phyloP scores from a whole-genome alignment of 306 rosid genomes.

The Cotoneaster glaucophyllus region DNA sequence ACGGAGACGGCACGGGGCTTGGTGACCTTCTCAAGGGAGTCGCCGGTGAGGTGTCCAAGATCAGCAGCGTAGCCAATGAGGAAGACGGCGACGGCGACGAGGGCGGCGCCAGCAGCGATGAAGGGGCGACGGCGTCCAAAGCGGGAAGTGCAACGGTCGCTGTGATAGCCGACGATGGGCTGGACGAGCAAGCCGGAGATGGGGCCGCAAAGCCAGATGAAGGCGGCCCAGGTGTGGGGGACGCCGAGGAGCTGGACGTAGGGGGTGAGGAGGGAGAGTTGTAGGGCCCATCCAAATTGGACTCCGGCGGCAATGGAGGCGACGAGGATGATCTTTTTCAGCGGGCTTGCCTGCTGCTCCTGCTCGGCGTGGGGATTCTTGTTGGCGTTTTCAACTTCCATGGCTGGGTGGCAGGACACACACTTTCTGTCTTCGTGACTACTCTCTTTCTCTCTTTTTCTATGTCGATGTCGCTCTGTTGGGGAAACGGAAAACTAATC shows the following conservation, averaged over 20 bases:
- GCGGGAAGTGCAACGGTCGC: slow-evolving; percentile 74
- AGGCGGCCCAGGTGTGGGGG: slow-evolving; percentile 62
- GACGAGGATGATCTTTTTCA: slow-evolving; percentile 42
- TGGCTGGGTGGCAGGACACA: background rate
- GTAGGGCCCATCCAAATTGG: slow-evolving; percentile 90
- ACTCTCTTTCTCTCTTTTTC: background rate
- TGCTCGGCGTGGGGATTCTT: background rate
- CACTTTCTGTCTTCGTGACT: background rate
- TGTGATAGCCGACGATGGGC: slow-evolving; percentile 74
- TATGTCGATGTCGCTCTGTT: background rate
- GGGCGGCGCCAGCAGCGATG: slow-evolving; percentile 42
- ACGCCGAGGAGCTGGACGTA: slow-evolving; percentile 74
- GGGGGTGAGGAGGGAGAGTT: slow-evolving; percentile 71
- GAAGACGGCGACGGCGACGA: slow-evolving; percentile 61
- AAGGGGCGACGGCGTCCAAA: slow-evolving; percentile 94
- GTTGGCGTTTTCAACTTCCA: slow-evolving; percentile 17
- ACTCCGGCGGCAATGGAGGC: slow-evolving; percentile 81
- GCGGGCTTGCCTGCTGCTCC: slow-evolving; percentile 14
- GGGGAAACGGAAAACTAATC: background rate
- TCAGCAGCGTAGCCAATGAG: slow-evolving; percentile 86
- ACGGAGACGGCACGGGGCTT: slow-evolving; percentile 55
- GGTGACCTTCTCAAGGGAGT: background rate
- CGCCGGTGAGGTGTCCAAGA: slow-evolving; percentile 56
- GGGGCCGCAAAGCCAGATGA: slow-evolving; percentile 94
- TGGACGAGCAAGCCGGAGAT: slow-evolving; percentile 77